Percentiles rank a stretch among this genome's conserved stretches.
Conservation (phyloP, 495 filamentous ascomycete genomes). For the Halenospora varia region DNA sequence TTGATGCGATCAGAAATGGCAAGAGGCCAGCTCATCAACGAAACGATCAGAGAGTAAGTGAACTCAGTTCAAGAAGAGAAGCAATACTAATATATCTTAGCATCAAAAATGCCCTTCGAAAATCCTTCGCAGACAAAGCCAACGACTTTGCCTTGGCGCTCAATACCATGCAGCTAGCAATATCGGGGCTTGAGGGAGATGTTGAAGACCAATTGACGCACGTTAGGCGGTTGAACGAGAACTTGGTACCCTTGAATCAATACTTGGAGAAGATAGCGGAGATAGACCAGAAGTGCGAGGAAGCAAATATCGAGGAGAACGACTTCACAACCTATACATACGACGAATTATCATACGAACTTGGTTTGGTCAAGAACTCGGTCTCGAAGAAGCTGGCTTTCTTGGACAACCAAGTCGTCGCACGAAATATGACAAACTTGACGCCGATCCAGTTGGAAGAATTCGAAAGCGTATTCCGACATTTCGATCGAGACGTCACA, state of each 20-base stretch:
- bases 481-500: conserved; percentile 91
- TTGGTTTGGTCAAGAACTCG: conserved; percentile 81
- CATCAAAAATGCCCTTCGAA: conserved; percentile 92
- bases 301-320: conserved; percentile 98
- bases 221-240: conserved; percentile 74
- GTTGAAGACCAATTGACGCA: conserved; percentile 89
- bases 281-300: conserved; percentile 81
- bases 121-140: conserved; percentile 90
- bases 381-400: conserved; percentile 95
- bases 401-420: conserved; percentile 94
- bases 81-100: conserved; percentile 30
- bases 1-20: conserved; percentile 78
- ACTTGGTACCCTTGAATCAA: conserved; percentile 79
- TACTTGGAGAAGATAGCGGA: conserved; percentile 80
- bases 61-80: neutral
- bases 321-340: conserved; percentile 98
- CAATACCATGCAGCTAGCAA: conserved; percentile 87
- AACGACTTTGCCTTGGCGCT: conserved; percentile 95
- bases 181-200: conserved; percentile 92
- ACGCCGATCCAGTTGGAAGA: conserved; percentile 98
- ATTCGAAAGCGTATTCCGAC: conserved; percentile 94
- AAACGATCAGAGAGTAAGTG: conserved; percentile 86
- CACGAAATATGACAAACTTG: conserved; percentile 96
- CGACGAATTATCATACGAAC: conserved; percentile 91
- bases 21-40: conserved; percentile 89